phyloP scores from a whole-genome alignment of 768 basidiomycete genomes.

The Pisolithus albus region DNA sequence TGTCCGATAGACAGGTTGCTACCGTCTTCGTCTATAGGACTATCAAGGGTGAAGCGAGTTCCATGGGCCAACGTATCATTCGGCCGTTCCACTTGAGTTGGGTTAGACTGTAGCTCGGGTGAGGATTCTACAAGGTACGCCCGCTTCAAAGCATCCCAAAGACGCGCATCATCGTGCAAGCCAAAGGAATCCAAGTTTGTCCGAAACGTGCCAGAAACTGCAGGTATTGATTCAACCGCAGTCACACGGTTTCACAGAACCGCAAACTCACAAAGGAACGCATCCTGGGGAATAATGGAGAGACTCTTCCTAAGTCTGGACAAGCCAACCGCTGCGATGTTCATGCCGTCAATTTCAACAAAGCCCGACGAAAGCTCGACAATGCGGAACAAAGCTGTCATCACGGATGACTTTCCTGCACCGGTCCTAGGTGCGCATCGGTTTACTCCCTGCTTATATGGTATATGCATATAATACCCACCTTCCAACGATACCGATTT shows the following conservation, averaged over 20 bases:
- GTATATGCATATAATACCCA: slow-evolving; percentile 14
- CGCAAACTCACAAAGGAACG: slow-evolving; percentile 35
- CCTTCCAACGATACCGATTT: slow-evolving; percentile 85
- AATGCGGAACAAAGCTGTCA: slow-evolving; percentile 81
- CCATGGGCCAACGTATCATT: slow-evolving; percentile 35
- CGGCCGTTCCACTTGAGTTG: slow-evolving; percentile 28
- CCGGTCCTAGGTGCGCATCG: slow-evolving; percentile 47
- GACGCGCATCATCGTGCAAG: slow-evolving; percentile 64
- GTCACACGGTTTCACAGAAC: slow-evolving; percentile 1
- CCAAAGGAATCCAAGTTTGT: slow-evolving; percentile 89
- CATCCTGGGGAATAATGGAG: slow-evolving; percentile 81
- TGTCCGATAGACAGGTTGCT: slow-evolving; percentile 63
- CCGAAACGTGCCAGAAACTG: slow-evolving; percentile 74
- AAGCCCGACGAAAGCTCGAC: slow-evolving; percentile 73
- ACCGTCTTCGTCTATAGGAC: slow-evolving; percentile 80
- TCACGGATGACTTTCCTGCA: slow-evolving; percentile 85
- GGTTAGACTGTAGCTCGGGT: slow-evolving; percentile 12
- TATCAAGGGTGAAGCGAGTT: slow-evolving; percentile 74
- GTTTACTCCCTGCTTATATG: slow-evolving; percentile 6
- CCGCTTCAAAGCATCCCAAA: slow-evolving; percentile 86
- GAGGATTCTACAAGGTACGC: slow-evolving; percentile 68
- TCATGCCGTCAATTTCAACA: slow-evolving; percentile 76
- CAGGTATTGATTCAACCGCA: neutral
- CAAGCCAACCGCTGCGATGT: slow-evolving; percentile 77
- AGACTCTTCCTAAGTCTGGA: slow-evolving; percentile 60